These are phyloP conservation scores for Rhizopus stolonifer DNA, from an alignment of 371 early-diverging fungal species.

Conservation along the genomic window DNA sequence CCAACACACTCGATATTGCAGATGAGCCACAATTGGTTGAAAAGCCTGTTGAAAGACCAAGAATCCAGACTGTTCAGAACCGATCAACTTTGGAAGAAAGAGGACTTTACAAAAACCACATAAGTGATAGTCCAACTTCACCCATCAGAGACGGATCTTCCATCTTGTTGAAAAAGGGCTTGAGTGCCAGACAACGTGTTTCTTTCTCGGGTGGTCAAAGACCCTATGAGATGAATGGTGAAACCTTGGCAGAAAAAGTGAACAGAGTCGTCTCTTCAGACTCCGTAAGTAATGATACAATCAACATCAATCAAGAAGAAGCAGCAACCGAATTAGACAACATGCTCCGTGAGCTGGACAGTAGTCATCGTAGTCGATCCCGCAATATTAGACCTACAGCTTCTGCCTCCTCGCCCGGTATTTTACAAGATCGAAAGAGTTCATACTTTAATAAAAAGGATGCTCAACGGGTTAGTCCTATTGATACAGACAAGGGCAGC, in stretches of 20 bases:
- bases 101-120: neutral
- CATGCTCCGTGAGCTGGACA: constrained; percentile 19
- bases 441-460: neutral
- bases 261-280: neutral
- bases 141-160: constrained; percentile 4
- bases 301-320: neutral
- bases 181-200: constrained; percentile 7
- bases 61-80: neutral
- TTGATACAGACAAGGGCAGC: neutral
- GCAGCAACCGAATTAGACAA: constrained; percentile 21
- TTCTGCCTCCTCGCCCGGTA: constrained; percentile 17
- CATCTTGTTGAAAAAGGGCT: constrained; percentile 3
- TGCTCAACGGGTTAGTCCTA: constrained; percentile 13
- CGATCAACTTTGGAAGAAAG: constrained; percentile 6
- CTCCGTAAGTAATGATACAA: neutral
- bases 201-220: constrained; percentile 1
- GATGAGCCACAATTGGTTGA: neutral
- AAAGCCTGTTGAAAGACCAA: neutral
- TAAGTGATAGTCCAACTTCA: neutral
- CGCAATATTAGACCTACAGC: constrained; percentile 17
- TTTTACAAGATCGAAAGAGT: constrained; percentile 13
- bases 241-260: neutral
- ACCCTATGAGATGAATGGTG: neutral
- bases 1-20: neutral
- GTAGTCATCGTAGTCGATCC: constrained; percentile 3